Base-by-base conservation (phyloP, 164 flowering plant species). In the Berberis thunbergii region DNA sequence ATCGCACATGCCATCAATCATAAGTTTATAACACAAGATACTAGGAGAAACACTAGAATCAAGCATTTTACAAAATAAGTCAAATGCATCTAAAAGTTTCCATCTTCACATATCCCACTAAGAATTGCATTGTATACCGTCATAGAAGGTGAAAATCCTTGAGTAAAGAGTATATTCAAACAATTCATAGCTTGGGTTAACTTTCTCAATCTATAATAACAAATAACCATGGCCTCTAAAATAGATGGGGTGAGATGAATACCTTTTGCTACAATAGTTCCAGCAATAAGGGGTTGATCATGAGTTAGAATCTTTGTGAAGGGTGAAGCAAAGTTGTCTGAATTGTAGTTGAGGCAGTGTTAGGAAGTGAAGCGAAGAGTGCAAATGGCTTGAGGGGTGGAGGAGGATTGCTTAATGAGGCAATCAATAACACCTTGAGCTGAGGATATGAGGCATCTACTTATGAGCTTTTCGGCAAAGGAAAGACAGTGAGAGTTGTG, bases 201-300 rank as follows among this genome's bases (percentile, higher is more conserved):
- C 54, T 76, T 77, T 43, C 88, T 80, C 54, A 83, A 70, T 12
- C 66, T 77, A 70, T 78, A 74, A 44, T 69, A 78, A 69, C 82
- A 85, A 57, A 78, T 62, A 48, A 79, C 63, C 84, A 87, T 79
- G 54, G 81, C 75, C 72, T 78, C 76, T 68, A 80, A 58, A 53
- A 81, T 57, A 3, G 56, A 53, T 1, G 73, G 54, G 42, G 71
- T 71, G 1, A 79, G 72, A 55, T 63, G 71, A 12, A 73, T 64
- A 69, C 80, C 81, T n/a, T n/a, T n/a, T 72, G 62, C 69, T 54
- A 65, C 72, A 13, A 71, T 67, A 70, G 82, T 82, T 74, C 64
- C 77, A 12, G 81, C 89, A 60, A 76, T 44, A 41, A 2, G 67
- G 67, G 66, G 46, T 52, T 76, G 75, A 50, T 77, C 79, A 12